Evolutionary conservation across 306 rosid species (phyloP).

Genomic region (Comarum palustre): DNA sequence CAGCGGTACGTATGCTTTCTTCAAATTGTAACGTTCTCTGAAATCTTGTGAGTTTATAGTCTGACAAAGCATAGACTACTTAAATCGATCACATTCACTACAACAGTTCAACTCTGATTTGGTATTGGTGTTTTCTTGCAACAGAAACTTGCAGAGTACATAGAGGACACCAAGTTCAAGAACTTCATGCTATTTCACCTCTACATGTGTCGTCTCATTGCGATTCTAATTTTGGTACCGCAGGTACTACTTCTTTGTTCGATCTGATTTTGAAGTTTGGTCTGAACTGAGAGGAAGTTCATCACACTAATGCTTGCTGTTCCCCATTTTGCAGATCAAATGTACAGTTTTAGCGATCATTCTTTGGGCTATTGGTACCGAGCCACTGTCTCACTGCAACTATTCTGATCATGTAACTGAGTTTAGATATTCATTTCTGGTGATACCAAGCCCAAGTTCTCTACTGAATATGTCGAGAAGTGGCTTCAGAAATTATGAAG

Average conservation of each 20-base stretch:
- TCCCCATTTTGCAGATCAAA: constrained; percentile 35
- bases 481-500: constrained; percentile 15
- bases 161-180: constrained; percentile 29
- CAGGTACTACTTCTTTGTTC: constrained; percentile 35
- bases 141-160: constrained; percentile 38
- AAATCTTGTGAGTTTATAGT: background rate
- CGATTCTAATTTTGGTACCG: constrained; percentile 37
- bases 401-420: constrained; percentile 19
- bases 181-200: constrained; percentile 35
- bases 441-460: constrained; percentile 13
- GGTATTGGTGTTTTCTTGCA: constrained; percentile 10
- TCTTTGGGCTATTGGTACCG: constrained; percentile 33
- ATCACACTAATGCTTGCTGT: background rate
- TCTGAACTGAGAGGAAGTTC: background rate
- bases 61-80: background rate
- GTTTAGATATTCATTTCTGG: constrained; percentile 43
- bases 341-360: constrained; percentile 22
- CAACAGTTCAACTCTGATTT: background rate
- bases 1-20: constrained; percentile 33
- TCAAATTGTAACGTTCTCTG: background rate
- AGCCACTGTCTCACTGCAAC: constrained; percentile 22
- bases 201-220: constrained; percentile 34
- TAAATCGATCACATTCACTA: background rate
- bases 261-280: background rate
- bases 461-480: background rate